Evolutionary conservation across 345 rosid species (phyloP), one percentile per base, ranked within the genome.

Genomic region (Eucalyptus microcorys): DNA sequence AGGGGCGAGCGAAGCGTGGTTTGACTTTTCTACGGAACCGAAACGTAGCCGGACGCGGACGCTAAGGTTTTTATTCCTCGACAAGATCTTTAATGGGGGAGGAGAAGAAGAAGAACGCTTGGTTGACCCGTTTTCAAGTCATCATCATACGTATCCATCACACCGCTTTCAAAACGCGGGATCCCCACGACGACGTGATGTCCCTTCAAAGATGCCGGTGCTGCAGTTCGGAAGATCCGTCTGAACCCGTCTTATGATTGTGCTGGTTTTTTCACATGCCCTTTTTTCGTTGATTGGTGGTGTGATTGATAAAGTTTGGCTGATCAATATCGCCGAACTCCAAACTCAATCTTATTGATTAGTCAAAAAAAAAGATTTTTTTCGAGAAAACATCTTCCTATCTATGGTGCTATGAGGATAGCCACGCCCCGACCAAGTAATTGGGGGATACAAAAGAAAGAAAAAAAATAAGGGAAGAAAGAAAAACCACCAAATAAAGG

Each of bases 251-350:
- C 76, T 64, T 7, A 14, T 7, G 10, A 14, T 8, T 0, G 21
- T 10, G 6, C 40, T n/a, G 37, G 10, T 64, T 8, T 6, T 30
- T 13, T 61, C 7, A 13, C 68, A 13, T n/a, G 76, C 37, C 37
- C 17, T 14, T n/a, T n/a, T 14, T 6, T 61, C 32, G 1, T 27
- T 1, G 7, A 30, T 61, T 52, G 57, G 57, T 10, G 2, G 3
- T 8, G 15, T 26, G 66, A 27, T 59, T 26, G 14, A 27, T 59
- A 5, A 59, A 59, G 32, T 59, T 59, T 52, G 14, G 66, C 66
- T 1, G 2, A 26, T 26, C 27, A 7, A 57, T 57, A 57, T 57
- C 7, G 2, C 32, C 4, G 0, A 26, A 0, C 15, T 59, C 32
- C 66, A 11, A 59, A 26, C 32, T 59, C n/a, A 11, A 11, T 59